Percentiles rank a stretch among this genome's conserved stretches.
phyloP scores from a whole-genome alignment of 2,329 filamentous ascomycete species.

The Phaeoacremonium minimum region DNA sequence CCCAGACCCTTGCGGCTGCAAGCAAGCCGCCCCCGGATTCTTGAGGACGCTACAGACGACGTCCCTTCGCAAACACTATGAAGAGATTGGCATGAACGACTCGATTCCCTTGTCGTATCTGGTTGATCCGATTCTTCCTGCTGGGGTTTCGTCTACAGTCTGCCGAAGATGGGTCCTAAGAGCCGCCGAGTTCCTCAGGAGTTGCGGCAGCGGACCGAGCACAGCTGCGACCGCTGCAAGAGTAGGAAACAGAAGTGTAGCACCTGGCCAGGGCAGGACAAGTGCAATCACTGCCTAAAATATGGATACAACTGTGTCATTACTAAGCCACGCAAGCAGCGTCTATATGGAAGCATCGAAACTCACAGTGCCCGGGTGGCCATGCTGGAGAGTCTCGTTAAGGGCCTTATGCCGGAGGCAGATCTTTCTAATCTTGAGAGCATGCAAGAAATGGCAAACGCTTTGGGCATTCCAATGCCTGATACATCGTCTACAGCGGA shows the following conservation, averaged over 20 bases:
- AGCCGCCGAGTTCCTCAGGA: constrained; percentile 32
- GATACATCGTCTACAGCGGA: constrained; percentile 6
- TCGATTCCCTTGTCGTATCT: too few species aligned
- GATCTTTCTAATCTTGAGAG: constrained; percentile 34
- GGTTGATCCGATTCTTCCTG: too few species aligned
- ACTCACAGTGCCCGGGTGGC: constrained; percentile 31
- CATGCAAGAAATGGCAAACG: constrained; percentile 29
- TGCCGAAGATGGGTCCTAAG: background rate
- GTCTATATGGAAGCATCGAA: constrained; percentile 35
- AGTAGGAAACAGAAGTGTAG: constrained; percentile 39
- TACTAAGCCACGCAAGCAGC: constrained; percentile 38
- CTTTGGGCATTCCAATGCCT: constrained; percentile 33
- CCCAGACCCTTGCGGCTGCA: too few species aligned
- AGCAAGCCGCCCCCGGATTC: too few species aligned
- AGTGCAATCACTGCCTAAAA: constrained; percentile 34
- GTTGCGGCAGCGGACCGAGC: constrained; percentile 37
- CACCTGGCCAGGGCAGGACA: constrained; percentile 26
- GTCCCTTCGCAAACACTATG: too few species aligned
- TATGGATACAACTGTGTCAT: constrained; percentile 35
- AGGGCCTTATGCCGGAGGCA: constrained; percentile 34
- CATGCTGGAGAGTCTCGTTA: constrained; percentile 36
- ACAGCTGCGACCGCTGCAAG: constrained; percentile 40
- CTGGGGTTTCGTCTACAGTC: too few species aligned
- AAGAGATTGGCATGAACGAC: too few species aligned
- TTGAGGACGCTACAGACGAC: too few species aligned